A percentile compares a stretch with the other conserved stretches of the same genome.
These are phyloP conservation scores for Saccharomycopsis phalli DNA, from an alignment of 1,139 yeast genomes.

Conservation along the genomic window DNA sequence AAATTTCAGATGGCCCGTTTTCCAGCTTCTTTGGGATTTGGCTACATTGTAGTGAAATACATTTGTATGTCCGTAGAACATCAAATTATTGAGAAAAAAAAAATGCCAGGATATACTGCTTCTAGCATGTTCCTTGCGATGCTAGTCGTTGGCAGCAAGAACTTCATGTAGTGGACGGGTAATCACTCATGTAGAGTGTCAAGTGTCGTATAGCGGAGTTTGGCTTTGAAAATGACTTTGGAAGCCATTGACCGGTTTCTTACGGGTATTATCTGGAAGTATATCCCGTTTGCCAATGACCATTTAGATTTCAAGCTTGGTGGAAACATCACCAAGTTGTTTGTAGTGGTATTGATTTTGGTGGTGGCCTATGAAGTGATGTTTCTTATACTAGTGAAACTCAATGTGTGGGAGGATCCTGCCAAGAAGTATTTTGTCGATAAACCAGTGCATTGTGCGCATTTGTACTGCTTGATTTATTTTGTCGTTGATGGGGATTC, in stretches of 20 bases:
- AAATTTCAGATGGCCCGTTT: too few species aligned
- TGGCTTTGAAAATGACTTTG: too few species aligned
- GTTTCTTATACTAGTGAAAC: constrained; percentile 41
- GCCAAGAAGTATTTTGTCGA: constrained; percentile 60
- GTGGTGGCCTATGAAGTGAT: constrained; percentile 37
- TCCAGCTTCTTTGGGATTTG: too few species aligned
- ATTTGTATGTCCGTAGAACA: too few species aligned
- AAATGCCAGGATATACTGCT: too few species aligned
- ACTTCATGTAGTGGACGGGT: too few species aligned
- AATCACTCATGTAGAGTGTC: too few species aligned
- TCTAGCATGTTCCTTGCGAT: too few species aligned
- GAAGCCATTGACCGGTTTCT: background rate
- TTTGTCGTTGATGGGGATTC: constrained; percentile 27
- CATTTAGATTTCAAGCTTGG: constrained; percentile 11
- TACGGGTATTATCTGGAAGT: background rate
- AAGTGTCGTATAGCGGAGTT: too few species aligned
- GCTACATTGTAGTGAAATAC: too few species aligned
- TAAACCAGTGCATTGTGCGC: constrained; percentile 72
- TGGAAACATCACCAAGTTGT: constrained; percentile 33
- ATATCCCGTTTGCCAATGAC: constrained; percentile 16
- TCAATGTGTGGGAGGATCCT: constrained; percentile 49
- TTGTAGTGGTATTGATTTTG: constrained; percentile 31
- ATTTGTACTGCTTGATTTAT: constrained; percentile 49
- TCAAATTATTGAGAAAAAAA: too few species aligned
- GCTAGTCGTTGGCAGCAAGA: too few species aligned